Evolutionary conservation across 441 rosid species (phyloP).

Genomic region (Jatropha podagrica): DNA sequence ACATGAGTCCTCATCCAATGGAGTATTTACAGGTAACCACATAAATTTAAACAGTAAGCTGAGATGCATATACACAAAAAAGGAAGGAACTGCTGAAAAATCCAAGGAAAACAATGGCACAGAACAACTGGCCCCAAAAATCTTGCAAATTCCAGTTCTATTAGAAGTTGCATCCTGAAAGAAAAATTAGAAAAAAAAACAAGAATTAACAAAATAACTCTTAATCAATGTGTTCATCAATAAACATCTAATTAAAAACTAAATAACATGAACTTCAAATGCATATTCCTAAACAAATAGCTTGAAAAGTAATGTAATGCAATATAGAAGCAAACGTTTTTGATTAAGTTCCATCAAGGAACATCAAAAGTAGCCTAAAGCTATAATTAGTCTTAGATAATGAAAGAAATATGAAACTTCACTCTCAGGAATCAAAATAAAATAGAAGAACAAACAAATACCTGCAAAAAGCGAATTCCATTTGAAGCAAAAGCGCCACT

Average conservation of each 20-base stretch:
- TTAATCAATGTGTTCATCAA: neutral
- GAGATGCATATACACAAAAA: constrained; percentile 60
- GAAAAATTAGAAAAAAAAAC: neutral
- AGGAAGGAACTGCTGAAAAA: constrained; percentile 66
- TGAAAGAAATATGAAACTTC: too few relatives aligned
- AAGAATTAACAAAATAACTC: neutral
- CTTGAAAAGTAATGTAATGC: too few relatives aligned
- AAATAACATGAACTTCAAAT: neutral
- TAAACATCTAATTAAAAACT: neutral
- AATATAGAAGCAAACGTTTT: too few relatives aligned
- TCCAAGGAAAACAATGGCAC: constrained; percentile 66
- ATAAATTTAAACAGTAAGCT: constrained; percentile 32
- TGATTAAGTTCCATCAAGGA: too few relatives aligned
- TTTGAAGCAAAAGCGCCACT: constrained; percentile 41
- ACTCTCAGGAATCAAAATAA: too few relatives aligned
- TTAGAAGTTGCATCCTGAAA: constrained; percentile 54
- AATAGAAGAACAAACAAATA: constrained; percentile 23
- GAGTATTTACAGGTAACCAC: constrained; percentile 42
- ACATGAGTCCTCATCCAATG: constrained; percentile 21
- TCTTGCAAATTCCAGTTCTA: constrained; percentile 64
- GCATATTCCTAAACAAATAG: neutral
- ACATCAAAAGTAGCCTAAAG: too few relatives aligned
- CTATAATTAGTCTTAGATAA: too few relatives aligned
- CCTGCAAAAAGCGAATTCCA: constrained; percentile 66
- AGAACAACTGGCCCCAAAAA: constrained; percentile 41